A percentile compares a stretch with the other conserved stretches of the same genome.
These are phyloP conservation scores for Rhodotorula mucilaginosa DNA, from an alignment of 1,284 basidiomycete genomes.

Conservation along the genomic window DNA sequence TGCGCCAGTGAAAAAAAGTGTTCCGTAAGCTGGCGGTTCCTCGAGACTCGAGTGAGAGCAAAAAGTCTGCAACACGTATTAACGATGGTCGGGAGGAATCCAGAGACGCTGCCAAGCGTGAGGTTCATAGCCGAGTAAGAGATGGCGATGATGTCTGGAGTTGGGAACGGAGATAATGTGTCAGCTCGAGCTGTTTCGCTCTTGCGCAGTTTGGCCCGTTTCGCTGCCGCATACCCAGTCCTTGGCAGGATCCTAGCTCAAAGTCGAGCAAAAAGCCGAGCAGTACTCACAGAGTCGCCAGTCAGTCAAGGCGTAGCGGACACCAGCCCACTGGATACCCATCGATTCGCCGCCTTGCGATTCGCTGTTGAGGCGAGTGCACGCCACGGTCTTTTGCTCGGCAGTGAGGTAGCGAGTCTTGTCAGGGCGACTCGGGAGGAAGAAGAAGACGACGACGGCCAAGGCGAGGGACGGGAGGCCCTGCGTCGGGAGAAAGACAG, in stretches of 20 bases:
- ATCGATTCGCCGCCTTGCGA: slow-evolving; percentile 58
- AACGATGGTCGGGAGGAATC: slow-evolving; percentile 62
- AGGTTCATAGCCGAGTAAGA: slow-evolving; percentile 69
- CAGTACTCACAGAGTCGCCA: slow-evolving; percentile 62
- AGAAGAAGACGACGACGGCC: slow-evolving; percentile 62
- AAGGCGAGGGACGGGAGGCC: slow-evolving; percentile 66
- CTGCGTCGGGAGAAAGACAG: no score
- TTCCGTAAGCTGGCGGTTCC: no score
- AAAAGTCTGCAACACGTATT: slow-evolving; percentile 41
- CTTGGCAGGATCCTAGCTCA: slow-evolving; percentile 41
- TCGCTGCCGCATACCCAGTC: no score
- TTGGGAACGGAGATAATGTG: not conserved
- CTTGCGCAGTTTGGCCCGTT: no score
- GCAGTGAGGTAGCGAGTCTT: slow-evolving; percentile 67
- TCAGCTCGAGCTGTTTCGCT: not conserved
- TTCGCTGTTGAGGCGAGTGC: slow-evolving; percentile 70
- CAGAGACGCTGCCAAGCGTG: slow-evolving; percentile 71
- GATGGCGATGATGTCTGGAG: slow-evolving; percentile 6
- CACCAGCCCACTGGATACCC: slow-evolving; percentile 51
- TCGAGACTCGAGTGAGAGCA: no score
- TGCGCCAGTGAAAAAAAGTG: slow-evolving; percentile 53
- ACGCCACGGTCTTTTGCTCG: slow-evolving; percentile 66
- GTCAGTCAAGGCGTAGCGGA: slow-evolving; percentile 64
- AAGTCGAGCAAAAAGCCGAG: slow-evolving; percentile 47
- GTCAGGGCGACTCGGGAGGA: slow-evolving; percentile 75